These are phyloP conservation scores for Xylaria digitata DNA, from an alignment of 2,329 filamentous ascomycete genomes.

Conservation along the genomic window DNA sequence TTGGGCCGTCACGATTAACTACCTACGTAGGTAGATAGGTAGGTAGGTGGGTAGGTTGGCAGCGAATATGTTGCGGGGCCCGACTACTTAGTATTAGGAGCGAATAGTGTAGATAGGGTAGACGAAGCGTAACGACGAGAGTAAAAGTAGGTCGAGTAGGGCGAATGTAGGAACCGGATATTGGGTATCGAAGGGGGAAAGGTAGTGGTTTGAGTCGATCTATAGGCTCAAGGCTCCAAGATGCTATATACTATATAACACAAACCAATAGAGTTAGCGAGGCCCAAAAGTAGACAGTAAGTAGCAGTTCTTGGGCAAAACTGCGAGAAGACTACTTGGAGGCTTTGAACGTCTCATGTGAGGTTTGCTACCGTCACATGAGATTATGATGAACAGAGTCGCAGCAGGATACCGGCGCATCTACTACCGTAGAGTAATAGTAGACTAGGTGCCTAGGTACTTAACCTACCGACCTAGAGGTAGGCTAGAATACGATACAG, in stretches of 20 bases:
- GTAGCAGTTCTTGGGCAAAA: no score
- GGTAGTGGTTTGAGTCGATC: constrained; percentile 1
- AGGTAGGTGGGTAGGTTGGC: no score
- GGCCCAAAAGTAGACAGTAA: background rate
- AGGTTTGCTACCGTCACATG: background rate
- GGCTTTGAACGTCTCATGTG: constrained; percentile 2
- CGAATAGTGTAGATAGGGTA: constrained; percentile 1
- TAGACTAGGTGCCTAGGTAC: no score
- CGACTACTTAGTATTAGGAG: background rate
- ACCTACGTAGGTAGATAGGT: background rate
- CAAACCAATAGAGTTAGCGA: background rate
- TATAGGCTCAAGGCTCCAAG: constrained; percentile 10
- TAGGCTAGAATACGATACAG: background rate
- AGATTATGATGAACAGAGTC: constrained; percentile 16
- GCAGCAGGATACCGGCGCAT: constrained; percentile 10
- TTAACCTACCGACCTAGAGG: no score
- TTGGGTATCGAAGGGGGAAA: background rate
- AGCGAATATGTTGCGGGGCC: background rate
- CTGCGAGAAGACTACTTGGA: no score
- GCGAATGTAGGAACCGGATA: no score
- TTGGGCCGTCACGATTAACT: background rate
- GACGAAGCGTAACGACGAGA: background rate
- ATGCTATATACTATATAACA: constrained; percentile 2
- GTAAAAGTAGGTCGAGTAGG: background rate
- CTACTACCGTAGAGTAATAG: no score